These are phyloP conservation scores for Wickerhamiella dianesei DNA, from an alignment of 805 yeast genomes.

Conservation along the genomic window DNA sequence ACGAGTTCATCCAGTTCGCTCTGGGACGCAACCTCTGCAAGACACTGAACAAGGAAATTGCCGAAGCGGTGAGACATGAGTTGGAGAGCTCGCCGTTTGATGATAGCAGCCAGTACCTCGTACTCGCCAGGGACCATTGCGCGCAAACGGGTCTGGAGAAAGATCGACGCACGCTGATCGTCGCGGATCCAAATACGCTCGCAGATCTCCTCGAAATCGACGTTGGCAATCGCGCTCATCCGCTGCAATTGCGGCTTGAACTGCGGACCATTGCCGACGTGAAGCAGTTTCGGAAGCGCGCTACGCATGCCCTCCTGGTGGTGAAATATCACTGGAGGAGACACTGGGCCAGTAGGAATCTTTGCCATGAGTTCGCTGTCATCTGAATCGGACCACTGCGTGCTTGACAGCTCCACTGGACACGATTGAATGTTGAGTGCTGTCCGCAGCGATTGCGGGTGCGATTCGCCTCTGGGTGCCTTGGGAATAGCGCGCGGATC, in stretches of 20 bases:
- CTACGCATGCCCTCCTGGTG: no score
- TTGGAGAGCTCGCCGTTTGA: constrained; percentile 20
- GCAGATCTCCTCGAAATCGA: not conserved
- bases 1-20: constrained; percentile 23
- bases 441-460: not conserved
- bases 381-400: not conserved
- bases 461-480: not conserved
- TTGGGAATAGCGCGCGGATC: not conserved
- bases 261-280: no score
- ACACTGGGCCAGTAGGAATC: not conserved
- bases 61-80: constrained; percentile 32
- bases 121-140: constrained; percentile 22
- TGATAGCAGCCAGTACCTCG: constrained; percentile 22
- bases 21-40: constrained; percentile 24
- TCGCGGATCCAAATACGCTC: constrained; percentile 15
- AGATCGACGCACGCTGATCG: constrained; percentile 32
- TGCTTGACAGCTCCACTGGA: not conserved
- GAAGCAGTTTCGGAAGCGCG: no score
- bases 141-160: constrained; percentile 29
- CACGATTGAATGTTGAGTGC: not conserved
- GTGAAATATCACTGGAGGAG: no score
- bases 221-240: no score
- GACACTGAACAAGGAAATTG: constrained; percentile 30
- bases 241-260: no score
- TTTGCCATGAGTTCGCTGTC: not conserved